phyloP scores from a whole-genome alignment of 2,329 filamentous ascomycete genomes.

The Calcarisporium arbuscula region DNA sequence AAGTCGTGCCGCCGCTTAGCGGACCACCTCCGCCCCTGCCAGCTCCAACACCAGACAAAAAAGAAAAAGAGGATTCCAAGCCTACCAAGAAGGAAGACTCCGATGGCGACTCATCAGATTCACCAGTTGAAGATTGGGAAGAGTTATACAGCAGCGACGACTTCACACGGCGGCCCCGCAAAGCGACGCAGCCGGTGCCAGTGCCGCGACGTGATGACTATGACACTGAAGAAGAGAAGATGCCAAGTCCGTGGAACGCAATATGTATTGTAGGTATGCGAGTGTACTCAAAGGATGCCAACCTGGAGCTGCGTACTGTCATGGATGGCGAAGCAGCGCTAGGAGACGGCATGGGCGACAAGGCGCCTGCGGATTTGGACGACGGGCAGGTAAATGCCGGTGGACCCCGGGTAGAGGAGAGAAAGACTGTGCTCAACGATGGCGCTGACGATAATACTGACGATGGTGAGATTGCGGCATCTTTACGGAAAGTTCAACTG shows the following conservation, averaged over 20 bases:
- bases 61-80: slow-evolving; percentile 10
- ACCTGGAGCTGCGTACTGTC: slow-evolving; percentile 47
- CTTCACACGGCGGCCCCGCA: slow-evolving; percentile 44
- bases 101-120: slow-evolving; percentile 51
- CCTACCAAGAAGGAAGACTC: slow-evolving; percentile 30
- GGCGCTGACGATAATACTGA: too few relatives aligned
- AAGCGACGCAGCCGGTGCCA: slow-evolving; percentile 28
- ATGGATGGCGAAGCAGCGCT: slow-evolving; percentile 48
- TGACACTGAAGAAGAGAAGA: slow-evolving; percentile 51
- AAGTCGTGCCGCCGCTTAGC: slow-evolving; percentile 24
- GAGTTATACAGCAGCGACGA: slow-evolving; percentile 54
- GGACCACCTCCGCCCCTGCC: slow-evolving; percentile 20
- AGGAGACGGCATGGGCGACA: slow-evolving; percentile 51
- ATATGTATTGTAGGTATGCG: slow-evolving; percentile 55
- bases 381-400: slow-evolving; percentile 51
- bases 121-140: slow-evolving; percentile 54
- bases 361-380: slow-evolving; percentile 49
- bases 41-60: slow-evolving; percentile 9
- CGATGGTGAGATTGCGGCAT: too few relatives aligned
- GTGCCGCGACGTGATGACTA: slow-evolving; percentile 32
- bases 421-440: too few relatives aligned
- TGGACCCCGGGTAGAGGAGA: too few relatives aligned
- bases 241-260: slow-evolving; percentile 55
- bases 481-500: too few relatives aligned
- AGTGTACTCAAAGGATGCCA: slow-evolving; percentile 53